Conservation (phyloP, 2,329 filamentous ascomycete species). For the Helotiales sp. region DNA sequence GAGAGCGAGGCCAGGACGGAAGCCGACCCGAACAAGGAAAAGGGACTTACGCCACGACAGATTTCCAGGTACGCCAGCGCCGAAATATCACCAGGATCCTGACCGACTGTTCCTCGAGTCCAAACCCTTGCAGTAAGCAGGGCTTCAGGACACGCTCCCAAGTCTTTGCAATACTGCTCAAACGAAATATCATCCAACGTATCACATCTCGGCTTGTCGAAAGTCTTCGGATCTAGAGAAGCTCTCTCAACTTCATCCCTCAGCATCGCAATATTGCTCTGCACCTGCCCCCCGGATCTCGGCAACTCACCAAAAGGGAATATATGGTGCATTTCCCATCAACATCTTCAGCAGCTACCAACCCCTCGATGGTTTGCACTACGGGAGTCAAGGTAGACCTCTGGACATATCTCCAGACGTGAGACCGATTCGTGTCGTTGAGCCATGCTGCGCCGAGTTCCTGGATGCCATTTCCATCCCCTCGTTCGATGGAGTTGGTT, state of each 20-base stretch:
- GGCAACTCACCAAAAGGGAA: background rate
- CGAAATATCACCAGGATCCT: background rate
- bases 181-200: background rate
- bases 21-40: too few species aligned
- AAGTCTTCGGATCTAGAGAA: background rate
- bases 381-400: constrained; percentile 51
- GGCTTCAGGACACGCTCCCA: background rate
- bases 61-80: background rate
- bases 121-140: background rate
- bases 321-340: background rate
- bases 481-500: background rate
- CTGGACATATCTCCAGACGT: constrained; percentile 49
- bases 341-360: background rate
- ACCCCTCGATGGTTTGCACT: constrained; percentile 53
- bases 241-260: background rate
- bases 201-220: background rate
- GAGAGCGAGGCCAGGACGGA: too few species aligned
- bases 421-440: constrained; percentile 45
- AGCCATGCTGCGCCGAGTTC: constrained; percentile 61
- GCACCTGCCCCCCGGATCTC: background rate
- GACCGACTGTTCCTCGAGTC: background rate
- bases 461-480: background rate
- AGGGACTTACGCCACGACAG: background rate
- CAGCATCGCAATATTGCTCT: background rate
- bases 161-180: background rate